phyloP scores from a whole-genome alignment of 2,329 filamentous ascomycete genomes.

The Didymella pinodella region DNA sequence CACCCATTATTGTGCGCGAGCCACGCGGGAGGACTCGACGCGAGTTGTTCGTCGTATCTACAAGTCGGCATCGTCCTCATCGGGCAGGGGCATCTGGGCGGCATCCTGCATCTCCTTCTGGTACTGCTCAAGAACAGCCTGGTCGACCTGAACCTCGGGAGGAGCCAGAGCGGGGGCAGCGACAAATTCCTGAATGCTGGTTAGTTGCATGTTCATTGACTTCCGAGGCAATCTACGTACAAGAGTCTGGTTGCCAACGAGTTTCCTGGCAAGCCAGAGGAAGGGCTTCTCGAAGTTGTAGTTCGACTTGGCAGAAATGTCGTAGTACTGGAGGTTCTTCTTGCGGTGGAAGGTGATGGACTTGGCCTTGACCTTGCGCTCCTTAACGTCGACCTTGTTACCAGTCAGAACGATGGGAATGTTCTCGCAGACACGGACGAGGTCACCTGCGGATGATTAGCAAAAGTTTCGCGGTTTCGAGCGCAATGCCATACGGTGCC shows the following conservation, averaged over 20 bases:
- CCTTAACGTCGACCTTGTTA: constrained; percentile 99
- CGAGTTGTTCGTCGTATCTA: constrained; percentile 50
- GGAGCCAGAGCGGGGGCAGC: constrained; percentile 93
- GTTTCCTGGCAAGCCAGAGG: constrained; percentile 98
- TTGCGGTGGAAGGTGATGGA: constrained; percentile 99
- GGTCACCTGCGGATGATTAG: constrained; percentile 72
- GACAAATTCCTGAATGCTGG: constrained; percentile 79
- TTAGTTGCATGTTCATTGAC: constrained; percentile 31
- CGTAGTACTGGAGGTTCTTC: constrained; percentile 99
- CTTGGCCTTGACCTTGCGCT: constrained; percentile 99
- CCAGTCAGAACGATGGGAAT: constrained; percentile 97
- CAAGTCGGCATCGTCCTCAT: constrained; percentile 83
- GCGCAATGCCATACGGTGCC: constrained; percentile 82
- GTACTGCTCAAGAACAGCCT: constrained; percentile 81
- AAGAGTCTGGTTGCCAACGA: constrained; percentile 89
- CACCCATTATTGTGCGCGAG: constrained; percentile 38
- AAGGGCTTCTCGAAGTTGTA: constrained; percentile 99
- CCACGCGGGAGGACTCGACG: constrained; percentile 29
- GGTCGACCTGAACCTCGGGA: constrained; percentile 89
- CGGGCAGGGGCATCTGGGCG: constrained; percentile 83
- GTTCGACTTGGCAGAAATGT: constrained; percentile 99
- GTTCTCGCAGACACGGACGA: constrained; percentile 99
- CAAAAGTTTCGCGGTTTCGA: neutral
- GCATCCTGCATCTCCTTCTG: constrained; percentile 87
- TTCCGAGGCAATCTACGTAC: constrained; percentile 60